Evolutionary conservation across 495 filamentous ascomycete genomes (phyloP), one percentile per base, ranked within the genome.

Genomic region (Staphylotrichum longicolle): DNA sequence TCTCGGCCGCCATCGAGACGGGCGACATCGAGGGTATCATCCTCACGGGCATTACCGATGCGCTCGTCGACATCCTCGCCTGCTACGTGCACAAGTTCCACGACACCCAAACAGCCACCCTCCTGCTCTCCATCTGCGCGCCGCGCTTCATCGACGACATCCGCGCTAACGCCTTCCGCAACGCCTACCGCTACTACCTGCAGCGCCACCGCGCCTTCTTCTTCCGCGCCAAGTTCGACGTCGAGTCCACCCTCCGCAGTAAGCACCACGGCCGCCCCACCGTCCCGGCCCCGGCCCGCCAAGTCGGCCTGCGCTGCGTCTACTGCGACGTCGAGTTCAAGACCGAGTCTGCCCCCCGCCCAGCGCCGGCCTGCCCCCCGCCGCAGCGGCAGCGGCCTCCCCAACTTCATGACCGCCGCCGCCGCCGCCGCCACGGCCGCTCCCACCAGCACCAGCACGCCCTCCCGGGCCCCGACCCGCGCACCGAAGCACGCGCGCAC

Each of bases 11-110:
- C 33, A 86, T 91, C 57, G 78, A 78, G 8, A 81, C 86, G 35
- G 95, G 95, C 47, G 87, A 96, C 68, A 85, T 96, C 54, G 91
- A 96, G 73, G 94, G 92, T 14, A 83, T 97, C 49, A 80, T 96
- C 8, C 82, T 98, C 4, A 94, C 94, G 0, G 94, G 94, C 15
- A 85, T 98, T 59, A 86, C 84, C 1, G 86, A 93, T 62, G 78
- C 82, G 39, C 84, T 90, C 32, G 86, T 96, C 58, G 88, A 92
- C 59, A 82, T 98, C 32, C 87, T 98, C 66, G 86, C 91, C 50
- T 88, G 88, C 32, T 97, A 96, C 72, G 87, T 96, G 66, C 82
- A 84, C 61, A 93, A 91, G 53, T 96, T 88, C 73, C 82, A 85
- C 63, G 94, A 98, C 71, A 80, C 93, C 4, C 94, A 98, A 73